These are phyloP conservation scores for Volvox africanus DNA, from an alignment of 139 green algal genomes.

Conservation along the genomic window DNA sequence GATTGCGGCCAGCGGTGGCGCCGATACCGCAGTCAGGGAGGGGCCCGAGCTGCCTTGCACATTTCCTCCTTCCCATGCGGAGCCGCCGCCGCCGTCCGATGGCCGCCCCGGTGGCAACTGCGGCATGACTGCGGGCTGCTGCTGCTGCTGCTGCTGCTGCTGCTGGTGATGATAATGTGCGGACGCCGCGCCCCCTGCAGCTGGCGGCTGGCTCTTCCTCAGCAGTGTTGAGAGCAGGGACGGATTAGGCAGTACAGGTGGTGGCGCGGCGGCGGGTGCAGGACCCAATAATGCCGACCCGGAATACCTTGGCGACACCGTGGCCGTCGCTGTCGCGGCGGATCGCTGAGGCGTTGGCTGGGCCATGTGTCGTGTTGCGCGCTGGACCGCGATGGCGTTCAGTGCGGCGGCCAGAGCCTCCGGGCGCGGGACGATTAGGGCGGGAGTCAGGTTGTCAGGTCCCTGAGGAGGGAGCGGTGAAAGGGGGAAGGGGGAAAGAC, in stretches of 20 bases:
- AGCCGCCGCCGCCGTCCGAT: not conserved
- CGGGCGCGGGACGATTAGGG: not conserved
- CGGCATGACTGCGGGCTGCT: not conserved
- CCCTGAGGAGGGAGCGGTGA: not conserved
- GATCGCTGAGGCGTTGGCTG: not conserved
- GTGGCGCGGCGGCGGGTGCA: not conserved
- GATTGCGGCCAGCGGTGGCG: not conserved
- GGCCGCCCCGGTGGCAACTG: not conserved
- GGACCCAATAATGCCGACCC: too few relatives aligned
- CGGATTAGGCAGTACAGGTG: too few relatives aligned
- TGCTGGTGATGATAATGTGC: not conserved
- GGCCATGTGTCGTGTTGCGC: not conserved
- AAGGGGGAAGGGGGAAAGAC: not conserved
- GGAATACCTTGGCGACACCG: too few relatives aligned
- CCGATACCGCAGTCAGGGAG: not conserved
- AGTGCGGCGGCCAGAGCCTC: not conserved
- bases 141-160: not conserved
- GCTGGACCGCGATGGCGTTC: not conserved
- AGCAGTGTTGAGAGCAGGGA: slow-evolving; percentile 29
- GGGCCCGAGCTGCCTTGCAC: not conserved
- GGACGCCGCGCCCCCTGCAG: not conserved
- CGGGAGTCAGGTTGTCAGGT: slow-evolving; percentile 37
- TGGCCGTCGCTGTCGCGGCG: not conserved
- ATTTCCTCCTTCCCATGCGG: not conserved
- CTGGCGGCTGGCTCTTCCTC: not conserved